A percentile compares a stretch with the other conserved stretches of the same genome.
Conservation (phyloP, 2,329 filamentous ascomycete species). For the Chaetomium sp. region DNA sequence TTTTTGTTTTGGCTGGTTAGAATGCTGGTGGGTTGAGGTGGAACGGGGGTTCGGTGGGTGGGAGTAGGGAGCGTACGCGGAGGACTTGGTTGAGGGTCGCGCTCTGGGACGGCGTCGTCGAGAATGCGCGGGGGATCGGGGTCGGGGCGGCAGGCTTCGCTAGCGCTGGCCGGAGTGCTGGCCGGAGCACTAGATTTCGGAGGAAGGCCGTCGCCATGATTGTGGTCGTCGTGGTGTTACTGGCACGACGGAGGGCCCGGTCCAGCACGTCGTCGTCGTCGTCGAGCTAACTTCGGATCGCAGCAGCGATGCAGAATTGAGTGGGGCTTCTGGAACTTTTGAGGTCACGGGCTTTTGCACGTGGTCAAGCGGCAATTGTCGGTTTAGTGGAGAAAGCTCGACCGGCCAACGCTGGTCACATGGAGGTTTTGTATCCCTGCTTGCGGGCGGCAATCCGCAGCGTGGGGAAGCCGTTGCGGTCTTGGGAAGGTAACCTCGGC, state of each 20-base stretch:
- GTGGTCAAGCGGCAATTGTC: conserved; percentile 34
- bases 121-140: conserved; percentile 41
- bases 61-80: conserved; percentile 45
- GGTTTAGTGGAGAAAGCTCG: conserved; percentile 24
- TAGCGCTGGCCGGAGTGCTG: conserved; percentile 34
- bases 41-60: not conserved
- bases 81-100: conserved; percentile 76
- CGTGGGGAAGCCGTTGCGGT: conserved; percentile 20
- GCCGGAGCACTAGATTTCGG: conserved; percentile 38
- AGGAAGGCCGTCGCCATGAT: conserved; percentile 43
- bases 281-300: conserved; percentile 13
- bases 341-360: conserved; percentile 29
- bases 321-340: conserved; percentile 23
- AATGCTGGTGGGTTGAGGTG: not conserved
- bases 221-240: conserved; percentile 16
- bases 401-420: conserved; percentile 27
- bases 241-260: conserved; percentile 14
- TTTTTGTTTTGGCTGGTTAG: conserved; percentile 29
- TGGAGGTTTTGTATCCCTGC: conserved; percentile 19
- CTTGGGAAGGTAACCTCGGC: conserved; percentile 30
- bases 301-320: conserved; percentile 19
- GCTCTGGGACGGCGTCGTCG: conserved; percentile 50
- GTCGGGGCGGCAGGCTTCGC: conserved; percentile 12
- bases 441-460: conserved; percentile 5
- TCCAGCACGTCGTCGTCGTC: conserved; percentile 19